Base-by-base conservation (phyloP, 2,329 filamentous ascomycete genomes). In the Pseudogymnoascus sp. region DNA sequence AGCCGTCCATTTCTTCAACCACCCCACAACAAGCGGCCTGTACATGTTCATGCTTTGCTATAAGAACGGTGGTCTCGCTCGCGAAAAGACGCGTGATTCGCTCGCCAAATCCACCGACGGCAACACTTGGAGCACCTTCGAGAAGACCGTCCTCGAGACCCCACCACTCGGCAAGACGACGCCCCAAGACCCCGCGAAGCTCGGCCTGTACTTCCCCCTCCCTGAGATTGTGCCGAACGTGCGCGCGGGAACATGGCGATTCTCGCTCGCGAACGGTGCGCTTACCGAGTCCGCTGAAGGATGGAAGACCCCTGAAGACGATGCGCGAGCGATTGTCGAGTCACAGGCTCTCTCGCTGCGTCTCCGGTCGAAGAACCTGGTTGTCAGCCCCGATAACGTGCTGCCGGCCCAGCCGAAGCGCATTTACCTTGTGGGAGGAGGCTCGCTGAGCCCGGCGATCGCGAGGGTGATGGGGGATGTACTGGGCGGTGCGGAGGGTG, bases 1-100 rank as follows among this genome's bases (percentile, higher is more conserved):
- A 2, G 85, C 89, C 6, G 96, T 96, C 73, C 95, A 99, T 79
- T 96, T 97, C 81, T 96, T 97, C 84, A 96, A 97, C 79, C 93
- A 97, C 76, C 95, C 95, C 1, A 95, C 92, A 50, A 96, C 91
- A 0, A 79, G 87, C 0, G 91, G 90, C 1, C 84, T 97, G 65
- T 97, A 96, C 83, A 97, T 99, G 95, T 97, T 99, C 78, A 99
- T 99, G 95, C 86, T 99, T 36, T 99, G 95, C 82, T 99, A 97
- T 81, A 97, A 97, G 78, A 99, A 99, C 77, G 95, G 95, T 69
- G 92, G 92, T 1, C 85, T 97, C 1, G 93, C 95, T 1, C 89
- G 95, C 50, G 95, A 99, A 74, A 87, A 90, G 71, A 85, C 97
- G 66, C 89, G 95, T 63, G 91, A 99, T 73, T 82, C 84, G 0